Conservation (phyloP, 2,329 filamentous ascomycete genomes). For the Blastomyces parvus region DNA sequence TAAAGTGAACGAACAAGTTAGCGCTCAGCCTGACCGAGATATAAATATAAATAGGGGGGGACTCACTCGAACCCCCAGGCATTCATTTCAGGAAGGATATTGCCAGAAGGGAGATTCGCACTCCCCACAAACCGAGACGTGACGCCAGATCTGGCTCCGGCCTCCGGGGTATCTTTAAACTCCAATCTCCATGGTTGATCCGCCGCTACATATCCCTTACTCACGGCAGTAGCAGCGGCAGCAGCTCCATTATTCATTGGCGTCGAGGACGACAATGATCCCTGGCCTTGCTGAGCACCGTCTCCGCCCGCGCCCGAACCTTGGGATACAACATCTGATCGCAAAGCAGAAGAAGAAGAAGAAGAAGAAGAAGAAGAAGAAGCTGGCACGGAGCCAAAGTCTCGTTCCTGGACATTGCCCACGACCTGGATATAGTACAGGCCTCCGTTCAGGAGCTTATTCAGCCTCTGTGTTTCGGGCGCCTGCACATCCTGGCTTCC, state of each 20-base stretch:
- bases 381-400: conserved; percentile 24
- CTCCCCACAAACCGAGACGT: conserved; percentile 45
- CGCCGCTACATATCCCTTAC: conserved; percentile 25
- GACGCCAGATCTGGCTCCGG: conserved; percentile 44
- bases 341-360: conserved; percentile 1
- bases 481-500: conserved; percentile 38
- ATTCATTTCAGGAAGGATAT: conserved; percentile 44
- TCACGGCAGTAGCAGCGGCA: conserved; percentile 11
- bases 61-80: conserved; percentile 46
- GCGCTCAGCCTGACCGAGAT: not conserved
- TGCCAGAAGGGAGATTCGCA: conserved; percentile 40
- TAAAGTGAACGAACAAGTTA: conserved; percentile 23
- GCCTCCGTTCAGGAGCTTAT: conserved; percentile 41
- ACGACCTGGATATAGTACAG: conserved; percentile 48
- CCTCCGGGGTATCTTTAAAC: conserved; percentile 43
- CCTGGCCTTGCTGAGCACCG: not conserved
- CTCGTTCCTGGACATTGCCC: conserved; percentile 32
- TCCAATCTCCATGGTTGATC: conserved; percentile 37
- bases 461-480: conserved; percentile 36
- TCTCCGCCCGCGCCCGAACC: conserved; percentile 20
- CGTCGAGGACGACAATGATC: not conserved
- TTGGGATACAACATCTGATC: conserved; percentile 29
- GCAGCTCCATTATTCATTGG: not conserved
- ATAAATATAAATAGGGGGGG: conserved; percentile 4
- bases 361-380: conserved; percentile 9